A percentile compares a stretch with the other conserved stretches of the same genome.
phyloP scores from a whole-genome alignment of 2,329 filamentous ascomycete genomes.

The Lecanoromycetidae sp. region DNA sequence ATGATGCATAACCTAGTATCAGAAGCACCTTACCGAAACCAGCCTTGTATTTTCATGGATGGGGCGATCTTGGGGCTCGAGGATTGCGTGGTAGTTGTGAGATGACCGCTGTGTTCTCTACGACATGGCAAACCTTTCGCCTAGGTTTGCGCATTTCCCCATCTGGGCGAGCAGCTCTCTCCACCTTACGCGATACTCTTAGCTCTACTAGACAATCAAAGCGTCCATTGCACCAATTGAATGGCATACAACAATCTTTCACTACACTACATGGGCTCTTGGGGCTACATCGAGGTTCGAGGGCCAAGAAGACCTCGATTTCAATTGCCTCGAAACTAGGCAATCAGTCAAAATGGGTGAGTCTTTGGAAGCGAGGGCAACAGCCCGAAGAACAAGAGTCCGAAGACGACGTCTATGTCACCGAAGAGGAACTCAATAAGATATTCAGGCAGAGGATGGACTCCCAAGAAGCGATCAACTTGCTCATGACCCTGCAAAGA shows the following conservation, averaged over 20 bases:
- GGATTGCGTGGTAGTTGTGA: slow-evolving; percentile 16
- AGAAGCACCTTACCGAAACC: too few species aligned
- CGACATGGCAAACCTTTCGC: slow-evolving; percentile 32
- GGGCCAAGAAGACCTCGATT: background rate
- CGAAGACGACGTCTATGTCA: background rate
- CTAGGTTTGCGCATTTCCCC: slow-evolving; percentile 24
- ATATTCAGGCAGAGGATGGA: slow-evolving; percentile 1
- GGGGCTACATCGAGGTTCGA: background rate
- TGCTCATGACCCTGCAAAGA: slow-evolving; percentile 26
- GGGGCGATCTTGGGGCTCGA: too few species aligned
- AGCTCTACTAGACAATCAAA: background rate
- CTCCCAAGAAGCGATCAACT: slow-evolving; percentile 5
- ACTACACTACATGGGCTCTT: background rate
- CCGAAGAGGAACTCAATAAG: slow-evolving; percentile 1
- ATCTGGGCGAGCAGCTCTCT: slow-evolving; percentile 14
- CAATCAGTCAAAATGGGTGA: slow-evolving; percentile 4
- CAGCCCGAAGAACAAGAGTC: slow-evolving; percentile 1
- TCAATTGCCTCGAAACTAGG: too few species aligned
- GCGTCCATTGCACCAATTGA: background rate
- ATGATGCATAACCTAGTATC: too few species aligned
- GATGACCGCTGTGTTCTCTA: slow-evolving; percentile 33
- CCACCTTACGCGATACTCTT: background rate
- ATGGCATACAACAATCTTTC: background rate
- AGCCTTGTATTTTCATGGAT: too few species aligned
- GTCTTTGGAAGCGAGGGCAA: background rate